phyloP scores from a whole-genome alignment of 495 filamentous ascomycete species.

The Tuber borchii region DNA sequence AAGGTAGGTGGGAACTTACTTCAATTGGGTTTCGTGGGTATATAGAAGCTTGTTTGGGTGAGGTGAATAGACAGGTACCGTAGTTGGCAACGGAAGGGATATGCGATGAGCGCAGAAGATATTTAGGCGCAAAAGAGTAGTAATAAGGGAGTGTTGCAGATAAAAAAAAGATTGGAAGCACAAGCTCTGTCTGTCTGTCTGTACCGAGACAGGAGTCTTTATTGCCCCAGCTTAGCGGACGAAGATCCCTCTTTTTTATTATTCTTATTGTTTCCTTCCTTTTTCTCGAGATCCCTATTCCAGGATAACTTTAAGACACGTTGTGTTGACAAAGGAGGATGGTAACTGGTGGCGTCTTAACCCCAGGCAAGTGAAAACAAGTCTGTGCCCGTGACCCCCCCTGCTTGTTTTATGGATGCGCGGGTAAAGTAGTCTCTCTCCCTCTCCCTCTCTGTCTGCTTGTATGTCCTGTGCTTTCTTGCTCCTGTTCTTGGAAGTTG shows the following conservation, averaged over 20 bases:
- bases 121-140: not conserved
- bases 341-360: not conserved
- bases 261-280: not conserved
- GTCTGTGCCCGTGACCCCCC: constrained; percentile 2
- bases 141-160: not conserved
- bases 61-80: not conserved
- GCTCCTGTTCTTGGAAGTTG: not conserved
- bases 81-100: not conserved
- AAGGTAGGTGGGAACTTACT: not conserved
- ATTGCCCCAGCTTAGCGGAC: not conserved
- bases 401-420: not conserved
- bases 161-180: not conserved
- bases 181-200: not conserved
- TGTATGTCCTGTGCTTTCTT: not conserved
- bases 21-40: not conserved
- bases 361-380: not conserved
- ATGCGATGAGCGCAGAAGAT: not conserved
- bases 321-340: constrained; percentile 1
- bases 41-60: not conserved
- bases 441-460: not conserved
- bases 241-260: not conserved
- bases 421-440: not conserved
- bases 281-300: not conserved
- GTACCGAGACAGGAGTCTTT: not conserved
- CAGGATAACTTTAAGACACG: not conserved